These are phyloP conservation scores for Wickerhamomyces rabaulensis DNA, from an alignment of 805 yeast species.

Conservation along the genomic window DNA sequence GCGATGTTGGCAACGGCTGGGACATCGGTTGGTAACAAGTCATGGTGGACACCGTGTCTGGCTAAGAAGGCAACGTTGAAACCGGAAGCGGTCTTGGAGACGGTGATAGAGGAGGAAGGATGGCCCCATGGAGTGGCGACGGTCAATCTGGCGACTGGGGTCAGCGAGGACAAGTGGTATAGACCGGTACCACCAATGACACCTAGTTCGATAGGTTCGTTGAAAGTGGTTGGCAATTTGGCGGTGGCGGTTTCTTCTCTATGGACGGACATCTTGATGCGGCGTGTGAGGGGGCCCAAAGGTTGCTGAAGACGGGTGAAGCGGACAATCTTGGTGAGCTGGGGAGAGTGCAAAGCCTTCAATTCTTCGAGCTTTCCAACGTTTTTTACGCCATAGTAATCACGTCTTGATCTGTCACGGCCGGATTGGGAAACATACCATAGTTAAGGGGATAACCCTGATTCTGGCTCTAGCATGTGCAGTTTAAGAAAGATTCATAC, in stretches of 20 bases:
- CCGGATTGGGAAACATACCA: too few species aligned
- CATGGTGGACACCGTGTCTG: conserved; percentile 90
- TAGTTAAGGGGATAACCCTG: too few species aligned
- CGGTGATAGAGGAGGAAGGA: conserved; percentile 91
- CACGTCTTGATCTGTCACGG: neutral
- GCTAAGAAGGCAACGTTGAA: conserved; percentile 91
- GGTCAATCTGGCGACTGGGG: conserved; percentile 80
- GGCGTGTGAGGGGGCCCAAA: neutral
- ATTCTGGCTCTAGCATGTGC: too few species aligned
- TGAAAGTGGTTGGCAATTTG: conserved; percentile 42
- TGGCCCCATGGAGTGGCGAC: conserved; percentile 95
- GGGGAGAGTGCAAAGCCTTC: too few species aligned
- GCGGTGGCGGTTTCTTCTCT: conserved; percentile 19
- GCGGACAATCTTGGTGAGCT: conserved; percentile 2
- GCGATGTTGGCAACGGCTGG: conserved; percentile 95
- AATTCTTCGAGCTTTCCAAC: neutral
- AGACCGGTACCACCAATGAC: conserved; percentile 98
- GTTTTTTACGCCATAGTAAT: neutral
- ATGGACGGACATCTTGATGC: conserved; percentile 21
- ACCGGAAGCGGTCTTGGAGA: conserved; percentile 71
- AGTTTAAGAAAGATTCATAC: too few species aligned
- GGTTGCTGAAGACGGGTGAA: conserved; percentile 2
- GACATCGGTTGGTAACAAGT: conserved; percentile 84
- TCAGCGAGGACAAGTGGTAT: conserved; percentile 74
- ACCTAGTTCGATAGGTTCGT: conserved; percentile 72